Percentiles rank a stretch among this genome's conserved stretches.
phyloP scores from a whole-genome alignment of 2,329 filamentous ascomycete species.

The Trichoderma oligosporum region DNA sequence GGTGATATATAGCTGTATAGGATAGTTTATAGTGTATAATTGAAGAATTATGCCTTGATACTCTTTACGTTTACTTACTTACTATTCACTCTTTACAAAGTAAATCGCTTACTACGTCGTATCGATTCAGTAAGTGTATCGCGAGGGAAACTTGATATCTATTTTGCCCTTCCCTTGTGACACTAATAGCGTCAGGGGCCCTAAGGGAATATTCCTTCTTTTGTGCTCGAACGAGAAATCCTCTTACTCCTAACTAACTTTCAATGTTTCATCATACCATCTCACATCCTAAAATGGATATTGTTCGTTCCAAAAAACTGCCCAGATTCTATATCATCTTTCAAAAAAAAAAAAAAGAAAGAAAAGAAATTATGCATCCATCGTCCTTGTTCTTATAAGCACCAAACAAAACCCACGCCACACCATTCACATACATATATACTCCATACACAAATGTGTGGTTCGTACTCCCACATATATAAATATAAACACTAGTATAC shows the following conservation, averaged over 20 bases:
- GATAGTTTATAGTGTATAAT: constrained; percentile 28
- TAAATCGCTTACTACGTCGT: no score
- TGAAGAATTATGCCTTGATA: constrained; percentile 19
- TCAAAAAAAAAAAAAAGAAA: neutral
- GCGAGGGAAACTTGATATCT: no score
- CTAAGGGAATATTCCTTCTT: no score
- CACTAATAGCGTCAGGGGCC: no score
- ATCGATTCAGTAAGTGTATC: no score
- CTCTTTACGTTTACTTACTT: no score
- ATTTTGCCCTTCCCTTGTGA: neutral
- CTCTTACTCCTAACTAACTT: no score
- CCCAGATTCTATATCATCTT: neutral
- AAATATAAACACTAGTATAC: neutral
- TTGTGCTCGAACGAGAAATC: no score
- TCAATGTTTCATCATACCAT: neutral
- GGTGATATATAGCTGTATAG: constrained; percentile 26
- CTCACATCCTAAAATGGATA: neutral
- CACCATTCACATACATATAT: neutral
- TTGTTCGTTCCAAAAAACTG: neutral
- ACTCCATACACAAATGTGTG: neutral
- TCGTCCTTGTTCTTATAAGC: no score
- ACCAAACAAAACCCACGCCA: neutral
- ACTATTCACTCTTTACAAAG: no score
- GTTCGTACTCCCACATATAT: neutral
- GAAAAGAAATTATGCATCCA: neutral